Conservation (phyloP, 805 yeast genomes). For the Cyberlindnera bimundalis region DNA sequence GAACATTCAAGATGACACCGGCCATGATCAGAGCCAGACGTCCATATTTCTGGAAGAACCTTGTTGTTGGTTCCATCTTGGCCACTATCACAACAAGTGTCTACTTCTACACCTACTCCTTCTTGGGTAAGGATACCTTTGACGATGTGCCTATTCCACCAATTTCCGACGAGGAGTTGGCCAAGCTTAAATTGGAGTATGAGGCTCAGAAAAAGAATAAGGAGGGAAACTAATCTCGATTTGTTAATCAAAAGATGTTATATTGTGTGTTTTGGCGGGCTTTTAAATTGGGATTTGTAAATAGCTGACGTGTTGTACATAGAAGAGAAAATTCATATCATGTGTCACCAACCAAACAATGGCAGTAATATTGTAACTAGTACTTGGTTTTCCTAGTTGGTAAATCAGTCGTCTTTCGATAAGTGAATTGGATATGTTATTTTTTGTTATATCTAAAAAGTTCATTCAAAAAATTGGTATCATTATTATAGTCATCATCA, state of each 20-base stretch:
- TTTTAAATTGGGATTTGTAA: slow-evolving; percentile 4
- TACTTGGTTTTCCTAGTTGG: too few species aligned
- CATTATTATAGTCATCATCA: neutral
- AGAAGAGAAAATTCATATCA: neutral
- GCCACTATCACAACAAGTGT: slow-evolving; percentile 67
- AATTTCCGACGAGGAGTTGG: slow-evolving; percentile 71
- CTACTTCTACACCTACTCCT: slow-evolving; percentile 59
- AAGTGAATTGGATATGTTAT: too few species aligned
- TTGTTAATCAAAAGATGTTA: too few species aligned
- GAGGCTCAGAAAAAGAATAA: slow-evolving; percentile 37
- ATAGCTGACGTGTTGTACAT: slow-evolving; percentile 7
- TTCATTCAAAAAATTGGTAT: too few species aligned
- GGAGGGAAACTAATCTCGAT: neutral
- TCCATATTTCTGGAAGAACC: slow-evolving; percentile 80
- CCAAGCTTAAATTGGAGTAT: slow-evolving; percentile 68
- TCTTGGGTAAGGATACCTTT: slow-evolving; percentile 75
- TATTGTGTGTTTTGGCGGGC: too few species aligned
- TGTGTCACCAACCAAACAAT: too few species aligned
- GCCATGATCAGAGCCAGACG: slow-evolving; percentile 87
- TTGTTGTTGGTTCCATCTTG: slow-evolving; percentile 55
- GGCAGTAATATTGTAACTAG: too few species aligned
- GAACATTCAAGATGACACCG: slow-evolving; percentile 85
- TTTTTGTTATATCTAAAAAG: too few species aligned
- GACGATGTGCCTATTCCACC: slow-evolving; percentile 95
- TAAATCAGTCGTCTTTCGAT: too few species aligned